phyloP scores from a whole-genome alignment of 2,329 filamentous ascomycete genomes.

The Calonectria hongkongensis region DNA sequence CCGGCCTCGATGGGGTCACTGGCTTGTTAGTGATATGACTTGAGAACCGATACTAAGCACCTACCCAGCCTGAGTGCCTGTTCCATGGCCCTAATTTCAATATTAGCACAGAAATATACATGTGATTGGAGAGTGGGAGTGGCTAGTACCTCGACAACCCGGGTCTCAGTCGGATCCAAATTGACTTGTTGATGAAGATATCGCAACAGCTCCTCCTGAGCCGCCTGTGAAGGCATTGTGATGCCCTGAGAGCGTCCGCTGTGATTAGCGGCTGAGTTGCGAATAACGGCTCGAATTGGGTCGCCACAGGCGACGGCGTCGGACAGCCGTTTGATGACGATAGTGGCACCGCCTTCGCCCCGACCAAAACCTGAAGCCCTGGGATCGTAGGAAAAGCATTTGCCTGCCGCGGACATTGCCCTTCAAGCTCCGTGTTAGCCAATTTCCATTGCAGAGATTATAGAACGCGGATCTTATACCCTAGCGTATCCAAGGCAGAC shows the following conservation, averaged over 20 bases:
- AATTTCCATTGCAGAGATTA: slow-evolving; percentile 18
- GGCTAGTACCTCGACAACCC: slow-evolving; percentile 30
- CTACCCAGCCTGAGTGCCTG: slow-evolving; percentile 32
- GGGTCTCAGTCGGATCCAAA: slow-evolving; percentile 50
- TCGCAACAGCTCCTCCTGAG: slow-evolving; percentile 57
- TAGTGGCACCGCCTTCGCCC: slow-evolving; percentile 48
- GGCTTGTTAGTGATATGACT: slow-evolving; percentile 48
- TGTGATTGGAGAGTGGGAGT: background rate
- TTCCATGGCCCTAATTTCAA: slow-evolving; percentile 28
- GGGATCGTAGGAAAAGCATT: slow-evolving; percentile 32
- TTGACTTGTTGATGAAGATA: slow-evolving; percentile 53
- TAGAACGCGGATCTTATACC: slow-evolving; percentile 19
- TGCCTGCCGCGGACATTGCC: slow-evolving; percentile 60
- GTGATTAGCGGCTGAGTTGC: slow-evolving; percentile 53
- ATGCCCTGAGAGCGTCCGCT: slow-evolving; percentile 53
- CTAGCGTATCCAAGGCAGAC: slow-evolving; percentile 28
- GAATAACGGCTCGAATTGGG: slow-evolving; percentile 53
- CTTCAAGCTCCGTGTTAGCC: slow-evolving; percentile 52
- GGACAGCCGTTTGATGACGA: slow-evolving; percentile 9
- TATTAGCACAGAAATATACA: slow-evolving; percentile 1
- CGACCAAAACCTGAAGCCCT: slow-evolving; percentile 64
- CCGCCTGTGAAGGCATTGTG: slow-evolving; percentile 60
- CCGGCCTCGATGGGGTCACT: slow-evolving; percentile 62
- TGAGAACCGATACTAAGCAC: slow-evolving; percentile 8
- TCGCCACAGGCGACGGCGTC: slow-evolving; percentile 60